Evolutionary conservation across 495 filamentous ascomycete species (phyloP).

Genomic region (Penicillium argentinense): DNA sequence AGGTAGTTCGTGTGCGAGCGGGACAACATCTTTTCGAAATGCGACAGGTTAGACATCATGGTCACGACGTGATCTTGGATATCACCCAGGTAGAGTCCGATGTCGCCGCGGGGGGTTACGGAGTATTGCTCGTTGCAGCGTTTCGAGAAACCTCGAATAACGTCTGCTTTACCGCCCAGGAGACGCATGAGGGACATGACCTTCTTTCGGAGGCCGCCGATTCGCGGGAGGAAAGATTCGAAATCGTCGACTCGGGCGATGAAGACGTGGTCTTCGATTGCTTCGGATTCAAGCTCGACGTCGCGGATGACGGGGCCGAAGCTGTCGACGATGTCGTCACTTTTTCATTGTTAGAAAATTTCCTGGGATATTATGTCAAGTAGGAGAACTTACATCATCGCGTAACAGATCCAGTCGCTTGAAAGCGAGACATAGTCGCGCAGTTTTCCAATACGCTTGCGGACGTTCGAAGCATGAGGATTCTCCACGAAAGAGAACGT

Average conservation of each 20-base stretch:
- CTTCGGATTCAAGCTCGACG: conserved; percentile 84
- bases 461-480: conserved; percentile 80
- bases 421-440: conserved; percentile 91
- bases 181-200: conserved; percentile 92
- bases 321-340: conserved; percentile 94
- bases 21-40: conserved; percentile 97
- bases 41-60: conserved; percentile 93
- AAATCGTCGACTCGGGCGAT: conserved; percentile 87
- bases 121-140: conserved; percentile 96
- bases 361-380: conserved; percentile 6
- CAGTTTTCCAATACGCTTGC: conserved; percentile 86
- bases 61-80: conserved; percentile 99
- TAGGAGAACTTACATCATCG: conserved; percentile 75
- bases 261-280: conserved; percentile 93
- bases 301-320: conserved; percentile 87
- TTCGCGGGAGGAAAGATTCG: conserved; percentile 77
- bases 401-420: conserved; percentile 98
- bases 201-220: conserved; percentile 88
- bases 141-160: conserved; percentile 95
- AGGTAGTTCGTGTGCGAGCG: conserved; percentile 96
- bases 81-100: conserved; percentile 92
- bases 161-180: conserved; percentile 93
- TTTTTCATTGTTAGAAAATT: conserved; percentile 32
- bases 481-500: conserved; percentile 90
- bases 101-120: conserved; percentile 90